Evolutionary conservation across 148 eudicot genomes (phyloP).

Genomic region (Nepenthes gracilis): DNA sequence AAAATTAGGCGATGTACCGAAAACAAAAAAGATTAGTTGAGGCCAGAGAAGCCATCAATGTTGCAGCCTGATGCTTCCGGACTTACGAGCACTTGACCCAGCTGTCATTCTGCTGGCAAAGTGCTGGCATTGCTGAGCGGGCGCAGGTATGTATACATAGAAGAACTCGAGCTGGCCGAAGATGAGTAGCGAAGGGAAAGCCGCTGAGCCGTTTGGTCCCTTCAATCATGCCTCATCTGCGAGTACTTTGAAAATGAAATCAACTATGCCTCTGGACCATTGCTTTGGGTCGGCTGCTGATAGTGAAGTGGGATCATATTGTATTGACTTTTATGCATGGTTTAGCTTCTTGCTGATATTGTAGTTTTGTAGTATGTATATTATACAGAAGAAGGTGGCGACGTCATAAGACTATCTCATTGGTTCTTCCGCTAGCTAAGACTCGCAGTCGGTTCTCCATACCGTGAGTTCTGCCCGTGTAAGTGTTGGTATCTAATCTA

Average conservation of each 20-base stretch:
- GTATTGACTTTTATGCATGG: slow-evolving; percentile 68
- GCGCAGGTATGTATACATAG: too few species aligned
- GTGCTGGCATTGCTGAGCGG: too few species aligned
- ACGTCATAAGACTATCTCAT: slow-evolving; percentile 55
- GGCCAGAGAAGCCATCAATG: too few species aligned
- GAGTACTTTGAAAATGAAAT: slow-evolving; percentile 51
- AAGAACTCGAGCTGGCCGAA: too few species aligned
- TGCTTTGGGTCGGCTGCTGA: slow-evolving; percentile 71
- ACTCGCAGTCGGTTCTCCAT: slow-evolving; percentile 39
- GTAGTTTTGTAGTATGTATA: slow-evolving; percentile 64
- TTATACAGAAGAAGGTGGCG: slow-evolving; percentile 49
- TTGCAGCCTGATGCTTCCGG: too few species aligned
- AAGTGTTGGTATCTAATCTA: slow-evolving; percentile 43
- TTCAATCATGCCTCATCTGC: slow-evolving; percentile 34
- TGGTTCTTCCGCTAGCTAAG: slow-evolving; percentile 45
- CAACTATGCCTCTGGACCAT: slow-evolving; percentile 56
- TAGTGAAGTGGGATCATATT: slow-evolving; percentile 56
- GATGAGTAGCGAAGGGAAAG: too few species aligned
- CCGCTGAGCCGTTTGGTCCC: not conserved
- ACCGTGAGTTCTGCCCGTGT: slow-evolving; percentile 53
- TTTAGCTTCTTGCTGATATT: slow-evolving; percentile 78
- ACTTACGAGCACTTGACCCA: too few species aligned
- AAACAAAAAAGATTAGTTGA: too few species aligned
- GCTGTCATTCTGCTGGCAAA: too few species aligned
- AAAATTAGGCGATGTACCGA: too few species aligned